Conservation (phyloP, 768 basidiomycete species). For the Rhodosporidiobolus sp. region DNA sequence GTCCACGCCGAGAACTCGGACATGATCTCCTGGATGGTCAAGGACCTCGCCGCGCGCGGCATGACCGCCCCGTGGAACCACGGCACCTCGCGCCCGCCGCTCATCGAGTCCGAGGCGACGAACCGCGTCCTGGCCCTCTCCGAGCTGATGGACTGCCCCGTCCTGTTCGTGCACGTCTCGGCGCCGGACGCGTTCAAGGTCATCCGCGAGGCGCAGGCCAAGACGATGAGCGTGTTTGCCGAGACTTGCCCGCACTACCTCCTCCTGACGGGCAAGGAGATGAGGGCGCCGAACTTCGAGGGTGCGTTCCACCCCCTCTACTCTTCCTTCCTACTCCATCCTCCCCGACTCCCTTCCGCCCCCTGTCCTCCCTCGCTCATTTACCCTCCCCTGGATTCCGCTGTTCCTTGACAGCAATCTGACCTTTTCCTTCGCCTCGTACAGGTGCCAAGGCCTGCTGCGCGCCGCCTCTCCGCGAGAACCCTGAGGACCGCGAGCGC, state of each 20-base stretch:
- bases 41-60: conserved; percentile 41
- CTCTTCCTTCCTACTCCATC: not conserved
- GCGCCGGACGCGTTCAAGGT: conserved; percentile 44
- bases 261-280: conserved; percentile 45
- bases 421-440: conserved; percentile 2
- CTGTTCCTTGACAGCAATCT: not conserved
- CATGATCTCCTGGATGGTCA: conserved; percentile 48
- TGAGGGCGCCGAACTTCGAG: conserved; percentile 46
- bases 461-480: conserved; percentile 45
- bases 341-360: not conserved
- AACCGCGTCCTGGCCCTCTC: conserved; percentile 46
- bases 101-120: conserved; percentile 48
- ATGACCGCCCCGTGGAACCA: conserved; percentile 47
- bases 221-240: conserved; percentile 44
- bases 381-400: too few relatives aligned
- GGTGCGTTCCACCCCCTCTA: conserved; percentile 32
- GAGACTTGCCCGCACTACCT: conserved; percentile 49
- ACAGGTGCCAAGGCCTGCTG: conserved; percentile 47
- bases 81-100: conserved; percentile 44
- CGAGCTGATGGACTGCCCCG: conserved; percentile 47
- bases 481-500: conserved; percentile 43
- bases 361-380: too few relatives aligned
- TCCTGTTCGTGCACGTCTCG: conserved; percentile 48
- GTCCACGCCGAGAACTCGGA: conserved; percentile 49
- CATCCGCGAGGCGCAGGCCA: conserved; percentile 47